Evolutionary conservation across 768 basidiomycete species (phyloP).

Genomic region (Pleurotus platypus): DNA sequence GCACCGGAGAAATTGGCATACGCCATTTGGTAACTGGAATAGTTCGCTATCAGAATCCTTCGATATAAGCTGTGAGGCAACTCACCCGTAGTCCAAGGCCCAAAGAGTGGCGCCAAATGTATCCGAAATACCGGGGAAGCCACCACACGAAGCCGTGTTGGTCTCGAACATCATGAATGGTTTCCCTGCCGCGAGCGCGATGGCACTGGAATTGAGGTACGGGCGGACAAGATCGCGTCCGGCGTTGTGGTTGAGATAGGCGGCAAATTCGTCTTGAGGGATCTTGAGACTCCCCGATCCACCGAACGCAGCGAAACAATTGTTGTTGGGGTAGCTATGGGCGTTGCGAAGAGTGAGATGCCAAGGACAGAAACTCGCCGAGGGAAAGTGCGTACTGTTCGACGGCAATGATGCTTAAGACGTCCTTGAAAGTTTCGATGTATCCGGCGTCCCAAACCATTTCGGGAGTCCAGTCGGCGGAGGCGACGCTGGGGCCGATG

Average conservation of each 20-base stretch:
- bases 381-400: conserved; percentile 16
- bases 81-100: conserved; percentile 50
- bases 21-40: conserved; percentile 46
- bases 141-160: conserved; percentile 68
- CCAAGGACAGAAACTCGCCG: conserved; percentile 14
- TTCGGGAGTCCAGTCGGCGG: conserved; percentile 14
- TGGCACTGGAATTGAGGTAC: conserved; percentile 48
- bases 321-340: conserved; percentile 43
- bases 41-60: background rate
- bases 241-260: conserved; percentile 62
- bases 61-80: background rate
- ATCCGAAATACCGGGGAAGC: conserved; percentile 60
- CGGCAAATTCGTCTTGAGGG: conserved; percentile 47
- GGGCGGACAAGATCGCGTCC: conserved; percentile 42
- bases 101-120: conserved; percentile 63
- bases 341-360: conserved; percentile 26
- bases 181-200: conserved; percentile 38
- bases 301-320: conserved; percentile 52
- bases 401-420: conserved; percentile 12
- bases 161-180: conserved; percentile 68
- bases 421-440: conserved; percentile 9
- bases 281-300: conserved; percentile 31
- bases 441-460: conserved; percentile 14
- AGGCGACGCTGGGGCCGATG: conserved; percentile 13
- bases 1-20: conserved; percentile 48